phyloP scores from a whole-genome alignment of 805 yeast genomes.

The Wickerhamiella brachini region DNA sequence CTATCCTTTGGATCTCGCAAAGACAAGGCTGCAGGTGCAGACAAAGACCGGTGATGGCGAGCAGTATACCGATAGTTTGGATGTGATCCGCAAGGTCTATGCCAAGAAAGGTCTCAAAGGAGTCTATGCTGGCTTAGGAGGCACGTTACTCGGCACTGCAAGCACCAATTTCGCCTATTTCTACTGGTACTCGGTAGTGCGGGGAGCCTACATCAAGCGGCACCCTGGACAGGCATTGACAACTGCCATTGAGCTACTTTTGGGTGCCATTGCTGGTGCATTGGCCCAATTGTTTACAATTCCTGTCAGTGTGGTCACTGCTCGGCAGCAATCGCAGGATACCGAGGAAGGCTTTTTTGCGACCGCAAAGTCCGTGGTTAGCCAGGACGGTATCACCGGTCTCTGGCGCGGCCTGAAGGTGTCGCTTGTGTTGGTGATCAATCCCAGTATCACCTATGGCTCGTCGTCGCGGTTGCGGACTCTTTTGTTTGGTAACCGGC shows the following conservation, averaged over 20 bases:
- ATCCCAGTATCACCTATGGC: conserved; percentile 81
- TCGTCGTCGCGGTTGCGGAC: conserved; percentile 55
- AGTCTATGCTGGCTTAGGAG: conserved; percentile 57
- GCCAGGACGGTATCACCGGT: conserved; percentile 54
- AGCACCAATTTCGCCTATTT: conserved; percentile 72
- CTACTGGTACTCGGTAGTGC: conserved; percentile 71
- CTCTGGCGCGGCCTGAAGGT: conserved; percentile 80
- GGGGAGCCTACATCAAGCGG: conserved; percentile 38
- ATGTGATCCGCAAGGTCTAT: conserved; percentile 48
- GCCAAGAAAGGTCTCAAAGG: conserved; percentile 47
- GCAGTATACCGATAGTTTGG: conserved; percentile 41
- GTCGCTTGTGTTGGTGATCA: conserved; percentile 58
- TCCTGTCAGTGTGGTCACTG: conserved; percentile 67
- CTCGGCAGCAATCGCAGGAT: conserved; percentile 34
- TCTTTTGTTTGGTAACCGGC: conserved; percentile 30
- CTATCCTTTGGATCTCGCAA: conserved; percentile 68
- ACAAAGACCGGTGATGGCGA: conserved; percentile 10
- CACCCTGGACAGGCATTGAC: conserved; percentile 26
- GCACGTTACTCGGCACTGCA: conserved; percentile 57
- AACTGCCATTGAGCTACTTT: conserved; percentile 52
- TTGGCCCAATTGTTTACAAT: conserved; percentile 66
- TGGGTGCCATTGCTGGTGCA: conserved; percentile 76
- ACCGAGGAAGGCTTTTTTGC: conserved; percentile 24
- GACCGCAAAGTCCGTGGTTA: conserved; percentile 37
- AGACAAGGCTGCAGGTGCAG: conserved; percentile 67